phyloP scores from a whole-genome alignment of 257 asterid genomes.

The Petrea volubilis region DNA sequence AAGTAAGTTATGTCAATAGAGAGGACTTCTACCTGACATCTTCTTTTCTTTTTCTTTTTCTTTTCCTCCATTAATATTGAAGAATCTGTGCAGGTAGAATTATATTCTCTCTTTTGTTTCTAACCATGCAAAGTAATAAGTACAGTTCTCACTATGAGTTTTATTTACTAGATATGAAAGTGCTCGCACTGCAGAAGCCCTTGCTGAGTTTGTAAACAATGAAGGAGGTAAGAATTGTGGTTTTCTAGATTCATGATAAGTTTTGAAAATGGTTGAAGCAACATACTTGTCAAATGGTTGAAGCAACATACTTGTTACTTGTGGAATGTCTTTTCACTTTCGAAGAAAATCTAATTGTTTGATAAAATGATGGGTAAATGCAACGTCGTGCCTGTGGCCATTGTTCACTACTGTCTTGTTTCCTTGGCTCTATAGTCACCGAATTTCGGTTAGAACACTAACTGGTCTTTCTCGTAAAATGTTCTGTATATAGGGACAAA shows the following conservation, averaged over 20 bases:
- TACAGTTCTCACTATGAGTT: conserved; percentile 20
- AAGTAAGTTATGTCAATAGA: conserved; percentile 41
- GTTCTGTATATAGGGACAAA: conserved; percentile 58
- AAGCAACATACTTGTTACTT: neutral
- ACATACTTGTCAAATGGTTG: neutral
- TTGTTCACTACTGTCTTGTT: neutral
- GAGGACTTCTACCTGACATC: neutral
- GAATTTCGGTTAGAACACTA: neutral
- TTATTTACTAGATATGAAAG: conserved; percentile 61
- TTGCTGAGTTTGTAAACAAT: conserved; percentile 62
- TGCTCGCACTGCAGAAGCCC: conserved; percentile 66
- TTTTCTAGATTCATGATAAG: neutral
- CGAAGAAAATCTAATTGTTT: neutral
- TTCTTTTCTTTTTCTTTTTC: conserved; percentile 3
- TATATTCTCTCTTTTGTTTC: neutral
- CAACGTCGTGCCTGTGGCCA: neutral
- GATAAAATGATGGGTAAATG: neutral
- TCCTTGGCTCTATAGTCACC: neutral
- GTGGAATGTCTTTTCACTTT: neutral
- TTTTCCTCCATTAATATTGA: neutral
- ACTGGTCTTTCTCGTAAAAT: neutral
- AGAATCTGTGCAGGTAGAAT: neutral
- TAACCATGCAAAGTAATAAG: neutral
- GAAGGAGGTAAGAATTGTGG: conserved; percentile 64
- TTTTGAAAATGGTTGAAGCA: neutral